These are phyloP conservation scores for Xylaria longipes DNA, from an alignment of 495 filamentous ascomycete genomes.

Conservation along the genomic window DNA sequence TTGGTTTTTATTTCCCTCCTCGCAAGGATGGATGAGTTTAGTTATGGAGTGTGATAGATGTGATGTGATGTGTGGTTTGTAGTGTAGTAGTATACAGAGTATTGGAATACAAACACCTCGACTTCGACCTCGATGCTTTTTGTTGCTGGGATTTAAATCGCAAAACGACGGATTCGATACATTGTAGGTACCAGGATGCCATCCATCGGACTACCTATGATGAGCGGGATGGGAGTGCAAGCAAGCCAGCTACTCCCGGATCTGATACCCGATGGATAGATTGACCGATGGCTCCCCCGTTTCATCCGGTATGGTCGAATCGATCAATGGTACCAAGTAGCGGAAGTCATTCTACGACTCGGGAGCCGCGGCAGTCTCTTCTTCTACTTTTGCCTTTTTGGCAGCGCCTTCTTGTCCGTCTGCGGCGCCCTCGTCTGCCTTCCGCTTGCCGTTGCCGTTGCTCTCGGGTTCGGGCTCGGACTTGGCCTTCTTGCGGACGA, in stretches of 20 bases:
- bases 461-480: slow-evolving; percentile 37
- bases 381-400: slow-evolving; percentile 48
- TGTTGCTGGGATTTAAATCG: neutral
- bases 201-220: neutral
- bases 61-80: neutral
- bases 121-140: neutral
- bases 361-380: slow-evolving; percentile 19
- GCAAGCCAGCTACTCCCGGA: neutral
- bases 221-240: neutral
- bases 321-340: neutral
- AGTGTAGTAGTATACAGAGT: neutral
- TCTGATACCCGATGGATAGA: neutral
- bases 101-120: slow-evolving; percentile 2
- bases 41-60: neutral
- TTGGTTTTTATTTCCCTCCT: neutral
- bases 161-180: neutral
- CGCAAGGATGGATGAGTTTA: neutral
- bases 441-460: slow-evolving; percentile 50
- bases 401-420: slow-evolving; percentile 45
- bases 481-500: slow-evolving; percentile 82
- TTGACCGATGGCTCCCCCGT: neutral
- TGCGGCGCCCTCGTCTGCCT: slow-evolving; percentile 50
- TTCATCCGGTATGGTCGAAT: neutral
- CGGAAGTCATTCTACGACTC: slow-evolving; percentile 13
- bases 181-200: neutral